These are phyloP conservation scores for Alloteropsis semialata DNA, from an alignment of 176 grass and related monocot species.

Conservation along the genomic window DNA sequence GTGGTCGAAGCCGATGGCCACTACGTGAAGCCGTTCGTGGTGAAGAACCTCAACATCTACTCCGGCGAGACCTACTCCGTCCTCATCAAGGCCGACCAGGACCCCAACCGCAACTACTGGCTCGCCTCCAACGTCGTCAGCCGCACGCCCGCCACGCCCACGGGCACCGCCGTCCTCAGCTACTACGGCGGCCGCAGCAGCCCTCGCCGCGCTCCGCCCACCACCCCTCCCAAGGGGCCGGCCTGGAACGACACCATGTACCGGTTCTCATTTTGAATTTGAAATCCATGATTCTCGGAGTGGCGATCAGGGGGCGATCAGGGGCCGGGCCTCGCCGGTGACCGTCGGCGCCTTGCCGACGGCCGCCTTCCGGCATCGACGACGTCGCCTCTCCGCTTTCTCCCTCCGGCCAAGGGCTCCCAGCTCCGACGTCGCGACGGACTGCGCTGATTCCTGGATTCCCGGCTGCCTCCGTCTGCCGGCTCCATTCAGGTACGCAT, in stretches of 20 bases:
- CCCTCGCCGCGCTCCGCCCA: conserved; percentile 15
- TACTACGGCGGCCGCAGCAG: conserved; percentile 53
- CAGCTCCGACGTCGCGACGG: too few species aligned
- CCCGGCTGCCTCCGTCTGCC: too few species aligned
- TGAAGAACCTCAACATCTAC: conserved; percentile 86
- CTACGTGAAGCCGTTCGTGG: conserved; percentile 83
- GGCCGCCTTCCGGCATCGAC: too few species aligned
- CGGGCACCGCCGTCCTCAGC: conserved; percentile 59
- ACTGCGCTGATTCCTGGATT: too few species aligned
- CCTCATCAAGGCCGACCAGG: conserved; percentile 60
- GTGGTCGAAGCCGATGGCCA: conserved; percentile 88
- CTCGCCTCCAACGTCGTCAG: conserved; percentile 63
- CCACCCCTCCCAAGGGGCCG: conserved; percentile 32
- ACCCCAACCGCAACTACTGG: conserved; percentile 89
- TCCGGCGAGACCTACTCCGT: conserved; percentile 94
- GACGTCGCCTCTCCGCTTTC: too few species aligned
- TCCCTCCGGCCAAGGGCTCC: too few species aligned
- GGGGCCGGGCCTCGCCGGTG: too few species aligned
- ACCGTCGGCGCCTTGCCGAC: too few species aligned
- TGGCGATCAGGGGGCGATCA: too few species aligned
- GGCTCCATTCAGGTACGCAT: too few species aligned
- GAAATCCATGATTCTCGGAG: too few species aligned
- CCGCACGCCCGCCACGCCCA: conserved; percentile 48
- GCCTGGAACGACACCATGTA: conserved; percentile 59
- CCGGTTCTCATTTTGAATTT: too few species aligned